Evolutionary conservation across 2,329 filamentous ascomycete genomes (phyloP).

Genomic region (Aspergillus sp.): DNA sequence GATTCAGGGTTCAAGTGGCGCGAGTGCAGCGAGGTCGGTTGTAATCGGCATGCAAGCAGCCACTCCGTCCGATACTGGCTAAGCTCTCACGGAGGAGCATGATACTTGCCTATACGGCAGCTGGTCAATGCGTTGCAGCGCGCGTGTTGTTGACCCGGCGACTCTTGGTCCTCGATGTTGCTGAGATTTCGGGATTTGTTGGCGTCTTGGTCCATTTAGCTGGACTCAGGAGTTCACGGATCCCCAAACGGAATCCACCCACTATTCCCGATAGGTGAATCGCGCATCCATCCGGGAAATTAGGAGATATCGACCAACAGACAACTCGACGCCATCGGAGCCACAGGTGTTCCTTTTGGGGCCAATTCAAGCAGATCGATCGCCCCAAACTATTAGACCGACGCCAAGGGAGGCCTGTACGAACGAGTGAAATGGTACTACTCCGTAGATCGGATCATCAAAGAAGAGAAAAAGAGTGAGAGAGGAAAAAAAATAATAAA

Average conservation of each 20-base stretch:
- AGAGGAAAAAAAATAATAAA: not conserved
- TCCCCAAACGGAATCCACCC: slow-evolving; percentile 4
- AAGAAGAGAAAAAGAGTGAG: not conserved
- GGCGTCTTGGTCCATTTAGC: slow-evolving; percentile 2
- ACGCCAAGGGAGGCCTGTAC: not conserved
- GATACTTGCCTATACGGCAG: not conserved
- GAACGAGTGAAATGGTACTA: not conserved
- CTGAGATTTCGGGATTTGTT: slow-evolving; percentile 8
- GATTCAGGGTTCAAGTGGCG: slow-evolving; percentile 1
- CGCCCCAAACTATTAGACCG: not conserved
- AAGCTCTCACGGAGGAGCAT: not conserved
- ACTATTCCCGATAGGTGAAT: not conserved
- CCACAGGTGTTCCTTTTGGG: not conserved
- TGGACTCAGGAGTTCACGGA: slow-evolving; percentile 1
- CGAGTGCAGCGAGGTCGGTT: slow-evolving; percentile 2
- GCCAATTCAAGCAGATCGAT: not conserved
- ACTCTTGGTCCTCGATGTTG: not conserved
- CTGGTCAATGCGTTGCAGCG: slow-evolving; percentile 5
- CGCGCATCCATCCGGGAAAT: not conserved
- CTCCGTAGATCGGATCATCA: not conserved
- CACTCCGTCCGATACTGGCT: slow-evolving; percentile 2
- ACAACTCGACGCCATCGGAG: too few relatives aligned
- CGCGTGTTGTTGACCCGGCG: slow-evolving; percentile 1
- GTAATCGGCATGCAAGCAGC: slow-evolving; percentile 4
- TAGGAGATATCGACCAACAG: not conserved